Evolutionary conservation across 257 asterid species (phyloP).

Genomic region (Henckelia pumila): DNA sequence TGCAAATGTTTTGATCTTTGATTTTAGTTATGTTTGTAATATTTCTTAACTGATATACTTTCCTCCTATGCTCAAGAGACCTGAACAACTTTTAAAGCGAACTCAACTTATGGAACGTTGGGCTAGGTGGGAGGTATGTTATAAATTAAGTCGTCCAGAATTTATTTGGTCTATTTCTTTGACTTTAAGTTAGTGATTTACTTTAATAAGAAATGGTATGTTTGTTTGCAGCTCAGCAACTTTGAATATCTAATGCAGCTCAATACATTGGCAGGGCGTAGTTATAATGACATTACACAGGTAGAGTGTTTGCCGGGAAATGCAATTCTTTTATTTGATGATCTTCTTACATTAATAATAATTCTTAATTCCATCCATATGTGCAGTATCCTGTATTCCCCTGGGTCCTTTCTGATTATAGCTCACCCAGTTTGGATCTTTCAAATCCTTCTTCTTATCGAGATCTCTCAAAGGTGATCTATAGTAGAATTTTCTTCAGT

Average conservation of each 20-base stretch:
- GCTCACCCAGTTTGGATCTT: constrained; percentile 71
- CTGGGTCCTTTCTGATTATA: constrained; percentile 93
- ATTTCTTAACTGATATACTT: constrained; percentile 21
- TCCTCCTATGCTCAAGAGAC: constrained; percentile 68
- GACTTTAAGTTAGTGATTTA: constrained; percentile 22
- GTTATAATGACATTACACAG: constrained; percentile 96
- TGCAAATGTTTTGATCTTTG: constrained; percentile 19
- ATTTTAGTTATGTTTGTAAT: constrained; percentile 20
- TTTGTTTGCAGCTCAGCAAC: constrained; percentile 85
- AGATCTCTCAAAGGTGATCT: constrained; percentile 87
- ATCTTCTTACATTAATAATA: constrained; percentile 19
- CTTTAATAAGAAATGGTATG: constrained; percentile 19
- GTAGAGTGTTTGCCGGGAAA: constrained; percentile 36
- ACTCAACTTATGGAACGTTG: constrained; percentile 99
- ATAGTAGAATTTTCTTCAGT: constrained; percentile 23
- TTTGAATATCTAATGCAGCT: constrained; percentile 98
- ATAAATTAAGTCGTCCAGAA: constrained; percentile 26
- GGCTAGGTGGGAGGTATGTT: constrained; percentile 98
- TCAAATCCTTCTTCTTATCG: constrained; percentile 82
- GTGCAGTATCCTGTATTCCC: constrained; percentile 99
- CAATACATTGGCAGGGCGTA: constrained; percentile 95
- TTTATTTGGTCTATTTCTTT: constrained; percentile 24
- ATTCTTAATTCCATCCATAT: constrained; percentile 26
- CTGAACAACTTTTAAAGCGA: constrained; percentile 90
- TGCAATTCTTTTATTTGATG: constrained; percentile 19